Percentiles rank a stretch among this genome's conserved stretches.
These are phyloP conservation scores for Aspergillus sp. DNA, from an alignment of 2,329 filamentous ascomycete species.

Conservation along the genomic window DNA sequence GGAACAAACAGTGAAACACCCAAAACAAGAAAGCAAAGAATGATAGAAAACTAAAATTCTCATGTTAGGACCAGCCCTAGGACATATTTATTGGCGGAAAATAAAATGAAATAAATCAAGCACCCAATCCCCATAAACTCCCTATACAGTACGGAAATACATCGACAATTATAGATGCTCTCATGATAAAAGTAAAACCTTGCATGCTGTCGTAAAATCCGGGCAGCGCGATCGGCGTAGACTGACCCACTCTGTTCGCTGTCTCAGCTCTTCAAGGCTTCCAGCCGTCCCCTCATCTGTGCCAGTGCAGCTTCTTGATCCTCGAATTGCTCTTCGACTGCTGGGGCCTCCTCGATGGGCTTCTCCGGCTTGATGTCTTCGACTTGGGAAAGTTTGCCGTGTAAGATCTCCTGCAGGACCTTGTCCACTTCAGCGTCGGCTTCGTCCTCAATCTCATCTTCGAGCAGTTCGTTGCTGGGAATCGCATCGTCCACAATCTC, in stretches of 20 bases:
- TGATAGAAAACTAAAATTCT: slow-evolving; percentile 6
- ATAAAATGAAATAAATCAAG: not conserved
- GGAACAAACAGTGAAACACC: not conserved
- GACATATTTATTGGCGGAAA: not conserved
- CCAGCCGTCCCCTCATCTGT: slow-evolving; percentile 88
- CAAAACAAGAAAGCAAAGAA: slow-evolving; percentile 1
- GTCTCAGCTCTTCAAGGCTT: slow-evolving; percentile 80
- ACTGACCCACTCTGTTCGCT: too few species aligned
- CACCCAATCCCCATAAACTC: slow-evolving; percentile 17
- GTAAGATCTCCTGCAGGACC: slow-evolving; percentile 85
- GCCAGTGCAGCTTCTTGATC: slow-evolving; percentile 87
- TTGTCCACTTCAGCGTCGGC: slow-evolving; percentile 87
- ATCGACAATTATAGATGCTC: not conserved
- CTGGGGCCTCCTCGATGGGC: slow-evolving; percentile 52
- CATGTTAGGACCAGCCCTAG: not conserved
- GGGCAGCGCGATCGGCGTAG: not conserved
- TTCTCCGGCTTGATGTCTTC: slow-evolving; percentile 57
- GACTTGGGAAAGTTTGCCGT: slow-evolving; percentile 72
- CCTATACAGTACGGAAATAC: slow-evolving; percentile 9
- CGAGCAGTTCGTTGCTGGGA: slow-evolving; percentile 69
- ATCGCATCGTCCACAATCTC: slow-evolving; percentile 91
- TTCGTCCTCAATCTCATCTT: slow-evolving; percentile 67
- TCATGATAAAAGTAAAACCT: not conserved
- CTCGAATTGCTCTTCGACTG: slow-evolving; percentile 70
- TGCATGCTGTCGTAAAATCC: slow-evolving; percentile 1